A percentile compares a stretch with the other conserved stretches of the same genome.
Evolutionary conservation across 306 rosid species (phyloP).

Genomic region (Corylus heterophylla): DNA sequence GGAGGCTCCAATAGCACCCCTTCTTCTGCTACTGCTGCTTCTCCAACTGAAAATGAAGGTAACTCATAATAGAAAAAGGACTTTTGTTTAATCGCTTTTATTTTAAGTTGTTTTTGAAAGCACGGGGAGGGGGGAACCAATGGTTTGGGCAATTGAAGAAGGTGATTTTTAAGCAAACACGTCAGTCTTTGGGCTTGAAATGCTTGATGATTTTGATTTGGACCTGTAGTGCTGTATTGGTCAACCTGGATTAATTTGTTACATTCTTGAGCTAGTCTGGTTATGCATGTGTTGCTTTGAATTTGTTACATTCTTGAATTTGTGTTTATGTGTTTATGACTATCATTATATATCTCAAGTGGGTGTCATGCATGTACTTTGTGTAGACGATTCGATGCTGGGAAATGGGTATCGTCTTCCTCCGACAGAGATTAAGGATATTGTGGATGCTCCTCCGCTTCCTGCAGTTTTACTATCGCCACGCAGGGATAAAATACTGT

Average conservation of each 20-base stretch:
- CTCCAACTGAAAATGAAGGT: slow-evolving; percentile 64
- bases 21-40: slow-evolving; percentile 40
- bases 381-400: slow-evolving; percentile 43
- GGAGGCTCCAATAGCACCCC: slow-evolving; percentile 50
- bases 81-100: background rate
- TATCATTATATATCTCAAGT: slow-evolving; percentile 6
- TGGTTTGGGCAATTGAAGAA: background rate
- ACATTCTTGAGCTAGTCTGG: background rate
- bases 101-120: background rate
- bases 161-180: background rate
- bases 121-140: background rate
- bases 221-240: background rate
- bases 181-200: background rate
- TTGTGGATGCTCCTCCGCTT: slow-evolving; percentile 94
- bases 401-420: slow-evolving; percentile 72
- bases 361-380: slow-evolving; percentile 24
- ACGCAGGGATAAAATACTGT: slow-evolving; percentile 70
- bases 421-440: slow-evolving; percentile 76
- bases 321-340: background rate
- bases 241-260: background rate
- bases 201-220: background rate
- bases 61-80: background rate
- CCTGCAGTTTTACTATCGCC: slow-evolving; percentile 93
- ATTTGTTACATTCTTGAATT: background rate
- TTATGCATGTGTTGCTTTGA: background rate